These are phyloP conservation scores for Nepenthes mirabilis DNA, from an alignment of 148 eudicot genomes.

Conservation along the genomic window DNA sequence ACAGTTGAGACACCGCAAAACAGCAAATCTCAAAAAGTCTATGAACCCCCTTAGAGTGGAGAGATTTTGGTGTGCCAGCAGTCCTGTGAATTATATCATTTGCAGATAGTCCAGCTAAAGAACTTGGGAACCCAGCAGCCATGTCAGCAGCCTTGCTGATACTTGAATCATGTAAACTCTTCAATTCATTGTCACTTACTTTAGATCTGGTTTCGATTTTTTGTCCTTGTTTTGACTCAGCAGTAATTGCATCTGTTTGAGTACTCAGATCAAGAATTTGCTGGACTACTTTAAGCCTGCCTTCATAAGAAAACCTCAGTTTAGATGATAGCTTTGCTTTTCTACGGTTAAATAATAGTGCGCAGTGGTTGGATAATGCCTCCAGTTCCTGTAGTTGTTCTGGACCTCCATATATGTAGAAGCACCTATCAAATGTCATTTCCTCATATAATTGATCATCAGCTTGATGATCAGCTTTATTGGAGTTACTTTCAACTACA, in stretches of 20 bases:
- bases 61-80: conserved; percentile 71
- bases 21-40: conserved; percentile 94
- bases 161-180: conserved; percentile 63
- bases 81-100: conserved; percentile 82
- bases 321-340: conserved; percentile 8
- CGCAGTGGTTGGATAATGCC: no score
- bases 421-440: conserved; percentile 87
- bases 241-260: conserved; percentile 35
- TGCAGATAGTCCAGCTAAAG: conserved; percentile 60
- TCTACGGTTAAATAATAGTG: no score
- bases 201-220: conserved; percentile 46
- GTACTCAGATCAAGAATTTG: conserved; percentile 58
- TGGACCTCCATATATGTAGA: conserved; percentile 97
- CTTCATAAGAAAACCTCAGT: conserved; percentile 70
- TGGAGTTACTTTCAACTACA: conserved; percentile 39
- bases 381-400: no score
- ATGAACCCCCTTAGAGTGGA: conserved; percentile 98
- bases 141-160: conserved; percentile 90
- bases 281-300: conserved; percentile 74
- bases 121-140: conserved; percentile 95
- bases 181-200: conserved; percentile 47
- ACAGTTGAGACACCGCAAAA: conserved; percentile 67
- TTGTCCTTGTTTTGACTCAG: conserved; percentile 64
- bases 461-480: conserved; percentile 25
- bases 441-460: conserved; percentile 80